A percentile compares a stretch with the other conserved stretches of the same genome.
phyloP scores from a whole-genome alignment of 129 eudicot genomes.

The Flaveria linearis region DNA sequence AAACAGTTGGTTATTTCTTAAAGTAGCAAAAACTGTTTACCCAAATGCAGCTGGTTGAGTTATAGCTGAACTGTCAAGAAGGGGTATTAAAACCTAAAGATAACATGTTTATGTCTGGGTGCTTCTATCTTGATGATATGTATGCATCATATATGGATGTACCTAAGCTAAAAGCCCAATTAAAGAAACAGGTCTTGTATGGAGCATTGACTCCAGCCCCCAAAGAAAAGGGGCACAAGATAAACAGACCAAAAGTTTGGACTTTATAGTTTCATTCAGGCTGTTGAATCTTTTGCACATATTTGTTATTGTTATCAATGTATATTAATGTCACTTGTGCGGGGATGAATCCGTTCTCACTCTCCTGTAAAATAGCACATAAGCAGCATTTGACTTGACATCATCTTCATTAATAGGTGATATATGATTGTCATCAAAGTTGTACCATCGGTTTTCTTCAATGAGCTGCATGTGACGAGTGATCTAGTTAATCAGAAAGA shows the following conservation, averaged over 20 bases:
- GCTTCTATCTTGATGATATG: slow-evolving; percentile 6
- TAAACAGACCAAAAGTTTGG: slow-evolving; percentile 11
- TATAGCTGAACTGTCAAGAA: slow-evolving; percentile 5
- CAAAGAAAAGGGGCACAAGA: slow-evolving; percentile 11
- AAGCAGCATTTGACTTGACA: slow-evolving; percentile 80
- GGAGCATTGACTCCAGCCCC: neutral
- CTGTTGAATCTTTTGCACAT: slow-evolving; percentile 17
- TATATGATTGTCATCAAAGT: slow-evolving; percentile 79
- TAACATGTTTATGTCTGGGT: neutral
- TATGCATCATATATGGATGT: slow-evolving; percentile 4
- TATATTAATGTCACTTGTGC: slow-evolving; percentile 37
- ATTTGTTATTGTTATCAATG: slow-evolving; percentile 26
- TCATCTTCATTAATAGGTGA: slow-evolving; percentile 70
- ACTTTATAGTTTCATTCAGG: slow-evolving; percentile 18
- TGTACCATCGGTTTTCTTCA: slow-evolving; percentile 91
- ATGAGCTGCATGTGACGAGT: slow-evolving; percentile 54
- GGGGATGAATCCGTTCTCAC: slow-evolving; percentile 50
- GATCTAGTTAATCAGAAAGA: neutral
- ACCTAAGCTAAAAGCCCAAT: neutral
- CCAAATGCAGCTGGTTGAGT: neutral
- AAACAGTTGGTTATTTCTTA: neutral
- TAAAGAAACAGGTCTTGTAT: slow-evolving; percentile 7
- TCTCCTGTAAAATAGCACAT: slow-evolving; percentile 81
- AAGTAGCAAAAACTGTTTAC: neutral
- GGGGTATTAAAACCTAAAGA: slow-evolving; percentile 5